Evolutionary conservation across 2,329 filamentous ascomycete species (phyloP).

Genomic region (Tricladium varicosporioides): DNA sequence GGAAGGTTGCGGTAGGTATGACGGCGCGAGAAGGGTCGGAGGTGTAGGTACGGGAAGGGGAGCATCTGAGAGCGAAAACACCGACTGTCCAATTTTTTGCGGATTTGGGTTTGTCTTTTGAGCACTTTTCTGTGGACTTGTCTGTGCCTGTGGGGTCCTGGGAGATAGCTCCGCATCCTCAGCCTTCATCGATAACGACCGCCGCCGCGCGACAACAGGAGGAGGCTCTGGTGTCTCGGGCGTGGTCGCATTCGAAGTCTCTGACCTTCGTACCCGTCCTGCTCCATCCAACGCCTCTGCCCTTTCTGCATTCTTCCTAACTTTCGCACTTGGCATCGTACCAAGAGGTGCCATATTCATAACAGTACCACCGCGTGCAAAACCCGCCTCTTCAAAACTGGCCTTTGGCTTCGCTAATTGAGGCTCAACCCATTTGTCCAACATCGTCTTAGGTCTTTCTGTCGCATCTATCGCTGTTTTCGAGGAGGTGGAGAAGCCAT

Average conservation of each 20-base stretch:
- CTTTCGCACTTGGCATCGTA: slow-evolving; percentile 61
- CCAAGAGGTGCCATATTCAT: slow-evolving; percentile 84
- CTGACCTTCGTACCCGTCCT: slow-evolving; percentile 26
- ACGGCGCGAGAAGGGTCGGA: neutral
- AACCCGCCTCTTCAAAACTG: slow-evolving; percentile 73
- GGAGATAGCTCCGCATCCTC: slow-evolving; percentile 12
- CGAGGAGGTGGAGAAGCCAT: slow-evolving; percentile 11
- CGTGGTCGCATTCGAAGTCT: slow-evolving; percentile 23
- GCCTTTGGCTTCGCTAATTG: slow-evolving; percentile 51
- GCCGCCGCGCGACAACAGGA: slow-evolving; percentile 10
- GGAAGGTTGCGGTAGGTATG: neutral
- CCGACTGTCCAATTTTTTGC: slow-evolving; percentile 12
- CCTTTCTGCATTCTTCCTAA: slow-evolving; percentile 46
- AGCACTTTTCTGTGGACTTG: slow-evolving; percentile 18
- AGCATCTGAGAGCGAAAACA: slow-evolving; percentile 17
- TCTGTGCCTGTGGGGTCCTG: slow-evolving; percentile 16
- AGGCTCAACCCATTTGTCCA: slow-evolving; percentile 56
- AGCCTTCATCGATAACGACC: slow-evolving; percentile 18
- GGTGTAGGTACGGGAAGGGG: slow-evolving; percentile 11
- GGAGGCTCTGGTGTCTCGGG: slow-evolving; percentile 28
- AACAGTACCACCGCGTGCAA: slow-evolving; percentile 72
- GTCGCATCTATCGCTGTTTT: slow-evolving; percentile 12
- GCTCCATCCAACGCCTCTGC: slow-evolving; percentile 15
- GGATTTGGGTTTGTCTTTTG: slow-evolving; percentile 7
- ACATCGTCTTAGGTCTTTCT: slow-evolving; percentile 25